A percentile compares a stretch with the other conserved stretches of the same genome.
Evolutionary conservation across 306 rosid genomes (phyloP).

Genomic region (Gynostemma pentaphyllum): DNA sequence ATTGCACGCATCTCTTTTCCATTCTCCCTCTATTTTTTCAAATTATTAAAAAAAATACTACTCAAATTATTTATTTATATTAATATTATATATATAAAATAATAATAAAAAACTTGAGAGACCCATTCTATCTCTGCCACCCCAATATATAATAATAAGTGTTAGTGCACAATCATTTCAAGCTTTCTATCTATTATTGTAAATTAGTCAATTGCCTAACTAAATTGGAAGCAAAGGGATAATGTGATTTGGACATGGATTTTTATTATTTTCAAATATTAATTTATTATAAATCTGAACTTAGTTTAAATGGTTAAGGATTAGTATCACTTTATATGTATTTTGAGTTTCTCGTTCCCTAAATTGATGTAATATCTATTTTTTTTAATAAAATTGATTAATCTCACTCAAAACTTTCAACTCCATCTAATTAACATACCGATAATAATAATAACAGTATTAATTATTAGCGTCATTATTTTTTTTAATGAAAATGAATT

Average conservation of each 20-base stretch:
- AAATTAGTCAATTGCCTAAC: background rate
- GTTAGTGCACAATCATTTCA: slow-evolving; percentile 6
- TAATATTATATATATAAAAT: background rate
- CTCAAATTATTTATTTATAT: background rate
- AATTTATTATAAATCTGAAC: background rate
- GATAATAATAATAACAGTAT: too few relatives aligned
- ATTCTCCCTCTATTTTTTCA: background rate
- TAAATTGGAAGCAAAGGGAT: slow-evolving; percentile 1
- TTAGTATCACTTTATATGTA: too few relatives aligned
- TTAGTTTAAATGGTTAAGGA: too few relatives aligned
- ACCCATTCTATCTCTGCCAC: slow-evolving; percentile 9
- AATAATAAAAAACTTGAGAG: background rate
- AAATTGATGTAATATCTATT: too few relatives aligned
- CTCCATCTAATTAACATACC: too few relatives aligned
- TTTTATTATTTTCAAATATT: background rate
- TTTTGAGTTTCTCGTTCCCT: too few relatives aligned
- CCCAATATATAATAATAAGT: slow-evolving; percentile 1
- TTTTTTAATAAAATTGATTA: too few relatives aligned
- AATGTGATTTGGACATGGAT: background rate
- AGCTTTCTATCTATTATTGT: slow-evolving; percentile 2
- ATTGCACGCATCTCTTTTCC: slow-evolving; percentile 6
- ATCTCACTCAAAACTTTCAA: too few relatives aligned
- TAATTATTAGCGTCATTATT: too few relatives aligned
- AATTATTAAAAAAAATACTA: background rate
- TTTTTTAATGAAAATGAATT: too few relatives aligned